phyloP scores from a whole-genome alignment of 495 filamentous ascomycete genomes.

The Geoglossum glabrum region DNA sequence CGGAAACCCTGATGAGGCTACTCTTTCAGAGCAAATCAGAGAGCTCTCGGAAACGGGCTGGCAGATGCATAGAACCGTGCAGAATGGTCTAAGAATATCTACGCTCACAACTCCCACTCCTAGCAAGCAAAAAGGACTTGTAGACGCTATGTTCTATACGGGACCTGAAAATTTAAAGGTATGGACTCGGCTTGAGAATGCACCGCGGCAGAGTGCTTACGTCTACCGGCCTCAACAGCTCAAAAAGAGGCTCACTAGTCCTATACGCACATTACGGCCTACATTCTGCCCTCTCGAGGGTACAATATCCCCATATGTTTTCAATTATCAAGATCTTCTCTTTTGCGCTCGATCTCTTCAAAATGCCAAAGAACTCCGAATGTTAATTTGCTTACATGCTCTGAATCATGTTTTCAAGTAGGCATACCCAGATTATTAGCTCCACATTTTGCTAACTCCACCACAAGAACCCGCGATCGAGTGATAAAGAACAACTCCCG shows the following conservation, averaged over 20 bases:
- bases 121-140: background rate
- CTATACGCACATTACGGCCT: constrained; percentile 11
- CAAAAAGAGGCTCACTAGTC: constrained; percentile 32
- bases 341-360: constrained; percentile 47
- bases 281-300: constrained; percentile 21
- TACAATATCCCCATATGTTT: constrained; percentile 34
- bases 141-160: background rate
- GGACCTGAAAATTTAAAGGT: constrained; percentile 23
- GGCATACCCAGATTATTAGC: constrained; percentile 5
- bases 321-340: constrained; percentile 65
- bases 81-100: background rate
- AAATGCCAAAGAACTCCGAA: constrained; percentile 44
- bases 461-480: constrained; percentile 54
- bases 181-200: background rate
- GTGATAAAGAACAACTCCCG: constrained; percentile 82
- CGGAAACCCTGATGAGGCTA: constrained; percentile 34
- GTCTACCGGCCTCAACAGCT: constrained; percentile 19
- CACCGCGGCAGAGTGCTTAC: background rate
- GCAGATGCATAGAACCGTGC: constrained; percentile 14
- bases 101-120: background rate
- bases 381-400: constrained; percentile 59
- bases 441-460: background rate
- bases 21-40: constrained; percentile 32
- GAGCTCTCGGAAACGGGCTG: constrained; percentile 35
- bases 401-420: constrained; percentile 82